Conservation (phyloP, 2,329 filamentous ascomycete genomes). For the Mycosphaerelloides madeirae region DNA sequence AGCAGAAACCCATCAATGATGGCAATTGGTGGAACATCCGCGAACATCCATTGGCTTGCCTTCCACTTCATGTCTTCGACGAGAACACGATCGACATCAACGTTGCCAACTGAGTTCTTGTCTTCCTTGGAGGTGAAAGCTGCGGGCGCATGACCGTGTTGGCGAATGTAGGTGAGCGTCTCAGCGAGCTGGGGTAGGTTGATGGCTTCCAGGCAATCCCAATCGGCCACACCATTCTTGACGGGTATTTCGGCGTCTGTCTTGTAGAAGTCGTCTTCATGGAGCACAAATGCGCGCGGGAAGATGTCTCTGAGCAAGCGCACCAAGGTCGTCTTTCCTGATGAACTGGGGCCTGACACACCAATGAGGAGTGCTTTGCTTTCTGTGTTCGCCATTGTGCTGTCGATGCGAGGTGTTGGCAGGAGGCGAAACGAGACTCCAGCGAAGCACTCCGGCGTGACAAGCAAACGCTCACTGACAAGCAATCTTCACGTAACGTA, state of each 20-base stretch:
- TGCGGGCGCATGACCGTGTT: slow-evolving; percentile 58
- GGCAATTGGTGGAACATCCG: slow-evolving; percentile 48
- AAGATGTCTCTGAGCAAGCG: slow-evolving; percentile 80
- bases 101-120: slow-evolving; percentile 46
- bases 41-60: slow-evolving; percentile 23
- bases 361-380: slow-evolving; percentile 60
- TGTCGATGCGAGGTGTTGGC: background rate
- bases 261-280: slow-evolving; percentile 94
- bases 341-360: slow-evolving; percentile 85
- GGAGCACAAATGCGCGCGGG: slow-evolving; percentile 68
- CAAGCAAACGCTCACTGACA: no score
- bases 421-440: no score
- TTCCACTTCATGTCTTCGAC: slow-evolving; percentile 30
- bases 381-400: slow-evolving; percentile 1
- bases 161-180: slow-evolving; percentile 65
- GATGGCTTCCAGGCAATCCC: slow-evolving; percentile 82
- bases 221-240: slow-evolving; percentile 64
- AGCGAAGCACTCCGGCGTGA: no score
- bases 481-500: no score
- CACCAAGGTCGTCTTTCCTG: slow-evolving; percentile 90
- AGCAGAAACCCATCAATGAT: slow-evolving; percentile 87
- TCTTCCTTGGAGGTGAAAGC: slow-evolving; percentile 55
- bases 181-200: slow-evolving; percentile 63
- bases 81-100: slow-evolving; percentile 36
- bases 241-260: slow-evolving; percentile 64